Conservation (phyloP, 495 filamentous ascomycete genomes). For the Tuber calosporum region DNA sequence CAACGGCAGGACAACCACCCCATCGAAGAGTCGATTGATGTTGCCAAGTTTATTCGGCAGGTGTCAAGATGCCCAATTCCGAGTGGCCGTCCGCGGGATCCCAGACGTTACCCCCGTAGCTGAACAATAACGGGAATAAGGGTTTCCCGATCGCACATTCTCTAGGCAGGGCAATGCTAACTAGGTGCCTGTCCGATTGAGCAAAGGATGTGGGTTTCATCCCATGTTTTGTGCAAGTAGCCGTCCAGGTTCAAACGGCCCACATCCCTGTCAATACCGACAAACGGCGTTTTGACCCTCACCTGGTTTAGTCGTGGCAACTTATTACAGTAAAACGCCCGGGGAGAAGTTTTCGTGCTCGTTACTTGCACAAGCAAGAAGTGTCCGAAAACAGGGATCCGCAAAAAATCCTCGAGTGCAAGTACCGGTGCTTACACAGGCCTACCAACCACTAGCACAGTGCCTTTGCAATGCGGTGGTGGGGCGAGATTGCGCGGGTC, state of each 20-base stretch:
- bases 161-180: not conserved
- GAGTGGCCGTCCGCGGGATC: not conserved
- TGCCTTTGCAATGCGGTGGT: not conserved
- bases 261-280: conserved; percentile 15
- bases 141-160: conserved; percentile 4
- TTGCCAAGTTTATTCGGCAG: conserved; percentile 14
- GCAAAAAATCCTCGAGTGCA: no score
- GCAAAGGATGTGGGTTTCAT: conserved; percentile 6
- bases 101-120: conserved; percentile 4
- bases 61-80: conserved; percentile 12
- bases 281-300: conserved; percentile 25
- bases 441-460: not conserved
- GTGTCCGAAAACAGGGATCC: no score
- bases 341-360: not conserved
- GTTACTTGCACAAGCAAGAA: no score
- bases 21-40: not conserved
- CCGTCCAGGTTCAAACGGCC: conserved; percentile 28
- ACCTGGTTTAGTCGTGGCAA: not conserved
- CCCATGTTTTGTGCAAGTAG: conserved; percentile 26
- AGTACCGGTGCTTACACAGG: no score
- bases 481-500: not conserved
- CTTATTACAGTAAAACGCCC: not conserved
- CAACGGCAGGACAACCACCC: not conserved
- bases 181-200: not conserved
- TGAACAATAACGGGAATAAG: conserved; percentile 18